Evolutionary conservation across 371 early-diverging fungal species (phyloP), one percentile per base, ranked within the genome.

Genomic region (Syncephalastrum sp.): DNA sequence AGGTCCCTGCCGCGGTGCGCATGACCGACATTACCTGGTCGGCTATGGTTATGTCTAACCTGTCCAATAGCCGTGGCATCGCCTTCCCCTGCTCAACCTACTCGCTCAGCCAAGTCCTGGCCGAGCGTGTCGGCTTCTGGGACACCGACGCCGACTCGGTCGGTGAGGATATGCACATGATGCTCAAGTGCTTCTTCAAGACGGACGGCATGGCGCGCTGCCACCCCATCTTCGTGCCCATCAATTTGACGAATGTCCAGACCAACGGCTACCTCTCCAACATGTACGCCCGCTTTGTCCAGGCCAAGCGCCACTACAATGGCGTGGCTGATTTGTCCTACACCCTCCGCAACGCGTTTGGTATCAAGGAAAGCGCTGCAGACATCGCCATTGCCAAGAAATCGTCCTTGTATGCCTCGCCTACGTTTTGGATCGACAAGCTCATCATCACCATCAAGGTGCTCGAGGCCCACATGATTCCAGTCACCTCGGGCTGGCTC

Each of bases 111-210:
- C 82, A 89, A 77, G 79, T 82, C 41, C 78, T 91, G 48, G 87
- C 86, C 6, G 74, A 82, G 23, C 61, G 84, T 42, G 88, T 91
- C 17, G 82, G 83, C 42, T 90, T 82, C 54, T 91, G 92, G 92
- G 92, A 91, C 64, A 81, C 84, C 5, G 85, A 84, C 58, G 82
- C 88, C 6, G 89, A 90, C 70, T 85, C 89, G 17, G 84, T 90
- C 29, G 92, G 90, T 44, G 92, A 91, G 63, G 92, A 91, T 66
- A 82, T 91, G 85, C 92, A 91, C 71, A 91, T 91, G 91, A 83
- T 82, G 78, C 75, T 91, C 19, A 90, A 90, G 70, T 88, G 87
- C 62, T 91, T 87, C 68, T 89, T 87, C 68, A 79, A 82, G 59
- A 88, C 90, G 45, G 76, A 81, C 58, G 89, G 88, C 23, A 65